These are phyloP conservation scores for Dactylellina parvicollis DNA, from an alignment of 2,329 filamentous ascomycete species.

Conservation along the genomic window DNA sequence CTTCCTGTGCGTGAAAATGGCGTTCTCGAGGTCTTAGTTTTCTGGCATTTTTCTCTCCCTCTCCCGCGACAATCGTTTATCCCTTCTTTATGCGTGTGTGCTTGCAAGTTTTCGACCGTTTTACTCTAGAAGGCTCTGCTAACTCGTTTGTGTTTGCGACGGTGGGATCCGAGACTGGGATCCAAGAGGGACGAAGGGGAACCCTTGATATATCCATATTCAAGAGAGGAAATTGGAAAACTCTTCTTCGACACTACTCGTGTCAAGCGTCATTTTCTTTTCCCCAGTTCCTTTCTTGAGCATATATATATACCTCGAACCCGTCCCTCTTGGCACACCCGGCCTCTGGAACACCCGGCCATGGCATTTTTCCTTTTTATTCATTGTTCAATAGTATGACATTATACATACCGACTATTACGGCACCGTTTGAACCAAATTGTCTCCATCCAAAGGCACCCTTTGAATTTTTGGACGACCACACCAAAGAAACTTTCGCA, in stretches of 20 bases:
- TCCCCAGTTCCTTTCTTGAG: constrained; percentile 4
- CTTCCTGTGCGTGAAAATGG: constrained; percentile 5
- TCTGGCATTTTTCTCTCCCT: constrained; percentile 1
- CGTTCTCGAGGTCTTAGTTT: constrained; percentile 11
- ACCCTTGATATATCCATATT: constrained; percentile 46
- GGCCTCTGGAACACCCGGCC: constrained; percentile 9
- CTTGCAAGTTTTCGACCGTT: background rate
- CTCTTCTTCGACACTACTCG: background rate
- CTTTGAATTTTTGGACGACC: constrained; percentile 47
- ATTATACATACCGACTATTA: constrained; percentile 53
- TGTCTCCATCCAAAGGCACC: constrained; percentile 46
- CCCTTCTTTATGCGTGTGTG: constrained; percentile 17
- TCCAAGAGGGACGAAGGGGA: constrained; percentile 22
- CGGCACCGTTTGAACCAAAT: constrained; percentile 45
- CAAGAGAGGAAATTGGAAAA: constrained; percentile 41
- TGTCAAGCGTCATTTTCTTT: constrained; percentile 7
- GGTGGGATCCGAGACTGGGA: constrained; percentile 27
- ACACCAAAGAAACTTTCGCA: constrained; percentile 40
- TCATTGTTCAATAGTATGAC: constrained; percentile 50
- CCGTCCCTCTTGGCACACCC: constrained; percentile 39
- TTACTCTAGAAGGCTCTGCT: constrained; percentile 15
- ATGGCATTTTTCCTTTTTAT: constrained; percentile 24
- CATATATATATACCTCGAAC: constrained; percentile 41
- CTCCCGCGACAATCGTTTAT: constrained; percentile 12
- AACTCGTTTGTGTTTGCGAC: constrained; percentile 28